These are phyloP conservation scores for Papiliotrema laurentii DNA, from an alignment of 1,284 basidiomycete species.

Conservation along the genomic window DNA sequence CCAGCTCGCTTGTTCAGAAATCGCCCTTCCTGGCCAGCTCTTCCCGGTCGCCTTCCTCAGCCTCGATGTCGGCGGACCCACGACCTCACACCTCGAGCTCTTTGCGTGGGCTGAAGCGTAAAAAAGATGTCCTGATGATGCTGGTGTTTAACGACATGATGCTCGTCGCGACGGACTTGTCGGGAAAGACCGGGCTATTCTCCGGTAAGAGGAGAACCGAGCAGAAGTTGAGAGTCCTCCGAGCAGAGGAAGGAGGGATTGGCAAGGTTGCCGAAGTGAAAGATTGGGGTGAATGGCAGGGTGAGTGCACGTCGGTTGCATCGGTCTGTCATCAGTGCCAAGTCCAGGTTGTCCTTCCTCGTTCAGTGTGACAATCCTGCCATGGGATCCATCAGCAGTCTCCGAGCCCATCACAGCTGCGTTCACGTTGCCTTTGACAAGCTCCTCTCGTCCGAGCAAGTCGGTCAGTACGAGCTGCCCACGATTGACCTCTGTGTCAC, in stretches of 20 bases:
- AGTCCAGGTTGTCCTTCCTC: conserved; percentile 14
- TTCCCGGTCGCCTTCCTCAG: conserved; percentile 16
- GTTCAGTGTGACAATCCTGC: conserved; percentile 16
- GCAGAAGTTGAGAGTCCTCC: conserved; percentile 22
- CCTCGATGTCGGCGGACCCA: conserved; percentile 14
- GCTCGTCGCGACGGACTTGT: conserved; percentile 51
- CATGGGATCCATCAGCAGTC: conserved; percentile 1
- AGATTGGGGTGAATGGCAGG: conserved; percentile 30
- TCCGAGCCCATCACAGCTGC: conserved; percentile 8
- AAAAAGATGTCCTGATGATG: conserved; percentile 50
- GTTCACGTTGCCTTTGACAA: conserved; percentile 8
- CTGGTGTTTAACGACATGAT: conserved; percentile 69
- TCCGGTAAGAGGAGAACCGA: conserved; percentile 17
- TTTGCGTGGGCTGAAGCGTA: conserved; percentile 8
- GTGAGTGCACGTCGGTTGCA: conserved; percentile 13
- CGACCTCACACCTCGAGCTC: conserved; percentile 11
- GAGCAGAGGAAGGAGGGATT: conserved; percentile 31
- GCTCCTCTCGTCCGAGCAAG: background rate
- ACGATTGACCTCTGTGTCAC: background rate
- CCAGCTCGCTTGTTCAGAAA: conserved; percentile 8
- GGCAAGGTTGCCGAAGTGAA: conserved; percentile 36
- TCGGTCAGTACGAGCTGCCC: background rate
- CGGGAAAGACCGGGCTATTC: conserved; percentile 26
- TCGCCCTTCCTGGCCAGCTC: conserved; percentile 3
- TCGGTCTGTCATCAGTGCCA: background rate